phyloP scores from a whole-genome alignment of 306 rosid species.

The Cicer bijugum region DNA sequence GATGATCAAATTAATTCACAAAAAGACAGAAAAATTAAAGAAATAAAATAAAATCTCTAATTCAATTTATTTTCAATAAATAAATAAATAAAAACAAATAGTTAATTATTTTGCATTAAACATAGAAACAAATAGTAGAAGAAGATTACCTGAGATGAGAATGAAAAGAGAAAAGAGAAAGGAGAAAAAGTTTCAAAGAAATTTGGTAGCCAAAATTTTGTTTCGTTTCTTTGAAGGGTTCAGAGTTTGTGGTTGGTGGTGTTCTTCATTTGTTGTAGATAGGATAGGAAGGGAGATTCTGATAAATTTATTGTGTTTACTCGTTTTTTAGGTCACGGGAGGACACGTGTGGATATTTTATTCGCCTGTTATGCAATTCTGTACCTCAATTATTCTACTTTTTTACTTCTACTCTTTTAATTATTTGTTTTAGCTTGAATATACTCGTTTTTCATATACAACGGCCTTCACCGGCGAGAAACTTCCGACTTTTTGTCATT shows the following conservation, averaged over 20 bases:
- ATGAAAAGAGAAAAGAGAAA: neutral
- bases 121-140: neutral
- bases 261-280: slow-evolving; percentile 7
- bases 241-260: slow-evolving; percentile 6
- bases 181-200: slow-evolving; percentile 19
- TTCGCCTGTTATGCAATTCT: slow-evolving; percentile 30
- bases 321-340: neutral
- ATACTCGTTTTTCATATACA: too few relatives aligned
- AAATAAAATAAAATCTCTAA: neutral
- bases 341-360: slow-evolving; percentile 37
- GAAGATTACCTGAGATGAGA: slow-evolving; percentile 10
- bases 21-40: neutral
- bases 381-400: neutral
- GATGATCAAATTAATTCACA: slow-evolving; percentile 26
- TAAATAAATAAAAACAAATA: too few relatives aligned
- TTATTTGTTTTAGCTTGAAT: neutral
- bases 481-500: slow-evolving; percentile 5
- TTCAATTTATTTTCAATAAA: neutral
- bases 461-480: slow-evolving; percentile 4
- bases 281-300: neutral
- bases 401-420: slow-evolving; percentile 17
- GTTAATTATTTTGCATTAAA: neutral
- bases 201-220: neutral
- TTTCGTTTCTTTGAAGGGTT: slow-evolving; percentile 33
- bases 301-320: neutral